Evolutionary conservation across 345 rosid species (phyloP).

Genomic region (Salix brachista): DNA sequence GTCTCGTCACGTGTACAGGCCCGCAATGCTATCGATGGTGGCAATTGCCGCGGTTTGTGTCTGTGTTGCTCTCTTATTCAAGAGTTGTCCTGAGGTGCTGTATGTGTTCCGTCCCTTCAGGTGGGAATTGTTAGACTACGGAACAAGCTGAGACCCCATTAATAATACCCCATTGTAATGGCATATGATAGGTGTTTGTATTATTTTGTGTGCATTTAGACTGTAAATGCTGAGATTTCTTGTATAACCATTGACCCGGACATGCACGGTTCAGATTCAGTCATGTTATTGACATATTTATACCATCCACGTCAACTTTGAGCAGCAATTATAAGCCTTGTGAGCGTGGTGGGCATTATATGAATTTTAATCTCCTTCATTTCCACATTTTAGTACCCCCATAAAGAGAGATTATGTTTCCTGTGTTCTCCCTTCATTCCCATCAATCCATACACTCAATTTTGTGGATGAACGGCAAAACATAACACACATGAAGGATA

Average conservation of each 20-base stretch:
- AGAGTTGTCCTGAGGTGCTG: slow-evolving; percentile 91
- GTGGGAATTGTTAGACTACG: slow-evolving; percentile 89
- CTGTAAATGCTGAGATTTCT: slow-evolving; percentile 36
- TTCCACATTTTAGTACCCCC: not conserved
- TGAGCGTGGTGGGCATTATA: not conserved
- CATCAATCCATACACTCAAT: too few species aligned
- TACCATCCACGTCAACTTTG: not conserved
- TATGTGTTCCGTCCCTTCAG: slow-evolving; percentile 90
- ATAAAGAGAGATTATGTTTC: too few species aligned
- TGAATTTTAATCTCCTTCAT: too few species aligned
- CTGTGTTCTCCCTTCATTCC: too few species aligned
- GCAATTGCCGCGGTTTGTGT: slow-evolving; percentile 96
- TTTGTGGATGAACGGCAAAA: too few species aligned
- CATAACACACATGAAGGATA: too few species aligned
- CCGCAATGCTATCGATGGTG: slow-evolving; percentile 96
- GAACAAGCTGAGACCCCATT: slow-evolving; percentile 50
- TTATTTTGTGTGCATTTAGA: slow-evolving; percentile 23
- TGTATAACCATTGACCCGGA: slow-evolving; percentile 27
- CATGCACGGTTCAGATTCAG: slow-evolving; percentile 18
- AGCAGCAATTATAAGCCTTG: not conserved
- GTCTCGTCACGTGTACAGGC: slow-evolving; percentile 66
- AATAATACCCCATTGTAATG: slow-evolving; percentile 3
- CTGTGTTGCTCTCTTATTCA: slow-evolving; percentile 92
- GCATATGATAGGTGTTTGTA: slow-evolving; percentile 23
- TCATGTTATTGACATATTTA: slow-evolving; percentile 21